A percentile compares a stretch with the other conserved stretches of the same genome.
Evolutionary conservation across 2,329 filamentous ascomycete species (phyloP).

Genomic region (Fusarium napiforme): DNA sequence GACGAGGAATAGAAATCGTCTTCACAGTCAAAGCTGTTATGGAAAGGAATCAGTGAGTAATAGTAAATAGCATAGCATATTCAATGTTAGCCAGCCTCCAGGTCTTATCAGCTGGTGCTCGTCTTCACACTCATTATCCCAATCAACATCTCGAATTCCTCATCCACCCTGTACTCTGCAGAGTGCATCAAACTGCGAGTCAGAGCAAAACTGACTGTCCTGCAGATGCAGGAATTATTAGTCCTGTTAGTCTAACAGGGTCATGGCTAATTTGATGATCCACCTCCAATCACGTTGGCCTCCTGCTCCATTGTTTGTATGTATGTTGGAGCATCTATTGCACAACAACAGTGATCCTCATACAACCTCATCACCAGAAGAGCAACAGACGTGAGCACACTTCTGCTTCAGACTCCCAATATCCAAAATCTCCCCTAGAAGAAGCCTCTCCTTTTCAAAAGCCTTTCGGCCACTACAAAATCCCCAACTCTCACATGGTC

Average conservation of each 20-base stretch:
- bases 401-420: not conserved
- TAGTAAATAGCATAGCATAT: slow-evolving; percentile 1
- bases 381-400: not conserved
- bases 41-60: not conserved
- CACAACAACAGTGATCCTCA: not conserved
- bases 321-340: not conserved
- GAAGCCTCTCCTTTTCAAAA: not conserved
- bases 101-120: not conserved
- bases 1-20: not conserved
- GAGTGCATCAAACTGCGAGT: slow-evolving; percentile 27
- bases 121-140: not conserved
- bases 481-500: slow-evolving; percentile 22
- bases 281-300: slow-evolving; percentile 20
- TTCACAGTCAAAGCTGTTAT: not conserved
- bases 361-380: not conserved
- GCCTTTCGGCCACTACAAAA: slow-evolving; percentile 13
- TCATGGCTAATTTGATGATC: slow-evolving; percentile 37
- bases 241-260: slow-evolving; percentile 18
- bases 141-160: not conserved
- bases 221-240: slow-evolving; percentile 22
- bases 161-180: slow-evolving; percentile 2
- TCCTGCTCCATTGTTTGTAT: not conserved
- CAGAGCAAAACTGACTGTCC: slow-evolving; percentile 25
- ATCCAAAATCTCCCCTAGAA: not conserved
- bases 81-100: slow-evolving; percentile 1